These are phyloP conservation scores for Eimeria brunetti DNA, from an alignment of 169 alveolate genomes.

Conservation along the genomic window DNA sequence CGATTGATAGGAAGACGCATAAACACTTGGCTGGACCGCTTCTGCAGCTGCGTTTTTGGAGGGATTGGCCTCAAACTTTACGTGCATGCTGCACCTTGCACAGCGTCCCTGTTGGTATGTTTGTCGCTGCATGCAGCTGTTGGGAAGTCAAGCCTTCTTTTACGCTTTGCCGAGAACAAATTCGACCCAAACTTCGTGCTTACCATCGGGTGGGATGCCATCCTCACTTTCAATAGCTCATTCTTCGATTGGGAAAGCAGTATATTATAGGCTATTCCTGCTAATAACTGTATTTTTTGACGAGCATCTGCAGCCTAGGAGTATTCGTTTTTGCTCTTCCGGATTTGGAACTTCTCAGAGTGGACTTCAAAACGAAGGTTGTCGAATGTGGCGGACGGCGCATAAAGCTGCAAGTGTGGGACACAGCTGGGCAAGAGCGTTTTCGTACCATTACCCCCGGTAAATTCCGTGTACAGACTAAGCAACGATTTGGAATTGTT, in stretches of 20 bases:
- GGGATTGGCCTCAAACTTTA: neutral
- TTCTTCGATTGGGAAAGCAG: neutral
- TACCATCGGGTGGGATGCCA: constrained; percentile 58
- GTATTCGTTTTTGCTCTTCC: constrained; percentile 85
- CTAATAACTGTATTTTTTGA: neutral
- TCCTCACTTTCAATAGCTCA: neutral
- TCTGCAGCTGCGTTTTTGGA: neutral
- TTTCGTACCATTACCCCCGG: constrained; percentile 95
- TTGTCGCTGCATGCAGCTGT: constrained; percentile 29
- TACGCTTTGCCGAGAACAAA: constrained; percentile 26
- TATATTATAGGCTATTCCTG: neutral
- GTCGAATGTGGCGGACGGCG: constrained; percentile 81
- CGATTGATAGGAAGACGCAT: neutral
- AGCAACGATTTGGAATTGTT: neutral
- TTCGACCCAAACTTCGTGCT: constrained; percentile 61
- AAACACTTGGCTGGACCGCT: neutral
- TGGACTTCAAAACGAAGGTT: constrained; percentile 86
- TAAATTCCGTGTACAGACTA: neutral
- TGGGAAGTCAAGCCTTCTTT: constrained; percentile 50
- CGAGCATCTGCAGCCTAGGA: constrained; percentile 53
- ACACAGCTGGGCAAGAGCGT: constrained; percentile 99
- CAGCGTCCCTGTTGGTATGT: neutral
- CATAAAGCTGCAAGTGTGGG: constrained; percentile 95
- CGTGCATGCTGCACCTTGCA: neutral
- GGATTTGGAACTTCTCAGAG: constrained; percentile 88